Evolutionary conservation across 805 yeast genomes (phyloP).

Genomic region (Wilhelminamyces savonicus): DNA sequence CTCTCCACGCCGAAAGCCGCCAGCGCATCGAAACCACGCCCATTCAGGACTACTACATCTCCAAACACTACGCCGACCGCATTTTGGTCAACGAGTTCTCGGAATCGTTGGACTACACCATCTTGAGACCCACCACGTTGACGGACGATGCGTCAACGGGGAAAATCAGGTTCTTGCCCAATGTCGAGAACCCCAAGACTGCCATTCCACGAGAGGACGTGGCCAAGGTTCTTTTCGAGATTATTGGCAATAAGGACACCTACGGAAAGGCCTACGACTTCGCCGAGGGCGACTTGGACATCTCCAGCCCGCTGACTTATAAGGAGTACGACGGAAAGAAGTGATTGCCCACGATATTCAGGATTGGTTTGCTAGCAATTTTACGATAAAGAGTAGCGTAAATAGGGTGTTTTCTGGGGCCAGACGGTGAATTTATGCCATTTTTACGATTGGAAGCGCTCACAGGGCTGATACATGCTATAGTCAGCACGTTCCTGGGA

Average conservation of each 20-base stretch:
- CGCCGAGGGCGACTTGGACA: constrained; percentile 32
- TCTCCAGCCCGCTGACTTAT: constrained; percentile 3
- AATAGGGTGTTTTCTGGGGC: too few relatives aligned
- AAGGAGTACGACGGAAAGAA: too few relatives aligned
- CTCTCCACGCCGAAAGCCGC: constrained; percentile 47
- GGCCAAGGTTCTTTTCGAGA: constrained; percentile 38
- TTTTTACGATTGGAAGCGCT: too few relatives aligned
- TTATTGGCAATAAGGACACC: constrained; percentile 30
- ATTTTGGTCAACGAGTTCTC: constrained; percentile 30
- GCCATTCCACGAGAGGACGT: constrained; percentile 49
- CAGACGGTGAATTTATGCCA: too few relatives aligned
- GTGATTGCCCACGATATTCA: too few relatives aligned
- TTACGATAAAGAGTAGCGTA: too few relatives aligned
- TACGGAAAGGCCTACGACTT: constrained; percentile 39
- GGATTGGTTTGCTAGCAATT: too few relatives aligned
- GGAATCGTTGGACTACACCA: constrained; percentile 45
- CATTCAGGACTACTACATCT: constrained; percentile 46
- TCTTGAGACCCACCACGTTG: constrained; percentile 48
- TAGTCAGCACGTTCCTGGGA: too few relatives aligned
- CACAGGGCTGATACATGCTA: too few relatives aligned
- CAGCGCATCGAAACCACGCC: constrained; percentile 33
- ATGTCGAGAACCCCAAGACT: constrained; percentile 10
- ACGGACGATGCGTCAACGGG: constrained; percentile 38
- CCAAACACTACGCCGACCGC: constrained; percentile 57
- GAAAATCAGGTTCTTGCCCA: constrained; percentile 27